phyloP scores from a whole-genome alignment of 116 monocot genomes.

The Iris pallida region DNA sequence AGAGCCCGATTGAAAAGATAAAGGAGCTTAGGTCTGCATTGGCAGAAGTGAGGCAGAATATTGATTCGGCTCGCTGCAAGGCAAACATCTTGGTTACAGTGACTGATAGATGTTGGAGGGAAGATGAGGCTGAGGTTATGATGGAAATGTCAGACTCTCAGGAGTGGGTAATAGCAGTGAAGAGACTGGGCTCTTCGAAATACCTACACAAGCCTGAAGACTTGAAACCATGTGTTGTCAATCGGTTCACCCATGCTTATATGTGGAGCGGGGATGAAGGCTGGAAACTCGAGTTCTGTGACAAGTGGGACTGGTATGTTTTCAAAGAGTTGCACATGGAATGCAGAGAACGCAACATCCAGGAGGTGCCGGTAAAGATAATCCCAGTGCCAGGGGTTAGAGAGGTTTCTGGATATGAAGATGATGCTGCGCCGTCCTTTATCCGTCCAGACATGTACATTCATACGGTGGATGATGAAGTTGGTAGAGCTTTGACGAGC shows the following conservation, averaged over 20 bases:
- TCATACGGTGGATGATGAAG: conserved; percentile 48
- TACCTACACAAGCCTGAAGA: conserved; percentile 64
- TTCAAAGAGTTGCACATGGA: conserved; percentile 80
- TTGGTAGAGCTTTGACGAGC: conserved; percentile 52
- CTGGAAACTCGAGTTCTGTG: conserved; percentile 82
- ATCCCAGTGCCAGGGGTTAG: conserved; percentile 75
- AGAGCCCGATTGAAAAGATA: conserved; percentile 28
- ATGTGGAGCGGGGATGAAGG: conserved; percentile 78
- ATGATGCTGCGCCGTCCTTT: conserved; percentile 30
- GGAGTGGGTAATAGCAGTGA: conserved; percentile 74
- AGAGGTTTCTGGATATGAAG: conserved; percentile 43
- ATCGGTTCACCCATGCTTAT: conserved; percentile 66
- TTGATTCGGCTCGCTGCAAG: conserved; percentile 42
- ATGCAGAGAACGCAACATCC: conserved; percentile 54
- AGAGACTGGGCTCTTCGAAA: conserved; percentile 26
- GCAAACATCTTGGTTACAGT: conserved; percentile 67
- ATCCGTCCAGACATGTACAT: conserved; percentile 65
- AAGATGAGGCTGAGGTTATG: conserved; percentile 56
- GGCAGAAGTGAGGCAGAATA: conserved; percentile 53
- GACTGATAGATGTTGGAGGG: conserved; percentile 79
- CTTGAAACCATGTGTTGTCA: conserved; percentile 39
- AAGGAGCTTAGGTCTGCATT: conserved; percentile 48
- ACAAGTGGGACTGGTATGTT: conserved; percentile 67
- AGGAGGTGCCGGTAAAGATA: conserved; percentile 29
- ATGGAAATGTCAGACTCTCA: conserved; percentile 57